Evolutionary conservation across 2,329 filamentous ascomycete genomes (phyloP).

Genomic region (Didymella keratinophila): DNA sequence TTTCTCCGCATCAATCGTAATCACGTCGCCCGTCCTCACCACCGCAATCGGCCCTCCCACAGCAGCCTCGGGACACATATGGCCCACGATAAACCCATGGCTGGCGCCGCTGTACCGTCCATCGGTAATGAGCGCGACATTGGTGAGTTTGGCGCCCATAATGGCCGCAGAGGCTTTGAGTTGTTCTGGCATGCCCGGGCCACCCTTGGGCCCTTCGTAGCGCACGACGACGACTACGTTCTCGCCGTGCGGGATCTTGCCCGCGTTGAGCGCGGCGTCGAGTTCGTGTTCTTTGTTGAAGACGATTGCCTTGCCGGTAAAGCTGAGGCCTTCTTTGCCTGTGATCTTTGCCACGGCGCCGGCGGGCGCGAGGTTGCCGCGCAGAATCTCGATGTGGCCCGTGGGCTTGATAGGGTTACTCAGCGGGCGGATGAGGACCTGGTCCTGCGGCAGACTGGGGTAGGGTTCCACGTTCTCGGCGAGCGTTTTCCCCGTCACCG

Average conservation of each 20-base stretch:
- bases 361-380: slow-evolving; percentile 85
- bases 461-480: slow-evolving; percentile 80
- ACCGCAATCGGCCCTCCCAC: slow-evolving; percentile 88
- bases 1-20: slow-evolving; percentile 84
- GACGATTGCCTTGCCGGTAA: slow-evolving; percentile 80
- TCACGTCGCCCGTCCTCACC: slow-evolving; percentile 78
- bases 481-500: slow-evolving; percentile 84
- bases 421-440: slow-evolving; percentile 83
- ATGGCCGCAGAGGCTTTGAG: slow-evolving; percentile 87
- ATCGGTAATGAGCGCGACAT: slow-evolving; percentile 91
- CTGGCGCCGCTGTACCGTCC: slow-evolving; percentile 87
- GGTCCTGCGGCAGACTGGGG: slow-evolving; percentile 78
- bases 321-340: slow-evolving; percentile 86
- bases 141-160: slow-evolving; percentile 88
- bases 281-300: slow-evolving; percentile 87
- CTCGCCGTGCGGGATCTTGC: slow-evolving; percentile 75
- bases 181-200: slow-evolving; percentile 96
- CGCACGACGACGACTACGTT: slow-evolving; percentile 90
- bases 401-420: slow-evolving; percentile 84
- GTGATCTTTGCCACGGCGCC: slow-evolving; percentile 97
- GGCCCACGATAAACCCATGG: slow-evolving; percentile 93
- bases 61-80: slow-evolving; percentile 89
- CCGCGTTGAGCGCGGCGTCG: slow-evolving; percentile 74
- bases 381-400: slow-evolving; percentile 87
- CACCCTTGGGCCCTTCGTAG: slow-evolving; percentile 92